Evolutionary conservation across 805 yeast species (phyloP).

Genomic region (Danielia oregonensis): DNA sequence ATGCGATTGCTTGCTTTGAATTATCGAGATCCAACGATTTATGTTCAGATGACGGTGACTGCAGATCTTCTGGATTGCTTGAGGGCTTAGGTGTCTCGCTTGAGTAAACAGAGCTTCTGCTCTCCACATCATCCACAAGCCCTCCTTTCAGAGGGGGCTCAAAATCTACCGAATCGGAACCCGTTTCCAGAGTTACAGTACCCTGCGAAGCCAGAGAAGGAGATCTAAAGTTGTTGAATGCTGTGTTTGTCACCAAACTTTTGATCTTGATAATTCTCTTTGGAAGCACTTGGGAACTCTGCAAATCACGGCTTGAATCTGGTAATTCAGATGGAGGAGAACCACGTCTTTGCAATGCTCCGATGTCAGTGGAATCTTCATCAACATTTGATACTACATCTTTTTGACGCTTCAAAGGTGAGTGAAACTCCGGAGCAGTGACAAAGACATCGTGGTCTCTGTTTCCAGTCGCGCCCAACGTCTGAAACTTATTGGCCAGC

Average conservation of each 20-base stretch:
- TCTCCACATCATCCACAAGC: slow-evolving; percentile 1
- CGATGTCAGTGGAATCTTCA: neutral
- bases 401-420: slow-evolving; percentile 1
- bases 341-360: too few relatives aligned
- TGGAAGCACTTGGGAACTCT: slow-evolving; percentile 1
- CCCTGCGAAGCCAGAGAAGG: slow-evolving; percentile 6
- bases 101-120: slow-evolving; percentile 5
- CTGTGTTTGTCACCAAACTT: slow-evolving; percentile 33
- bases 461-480: neutral
- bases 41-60: slow-evolving; percentile 1
- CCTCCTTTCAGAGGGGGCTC: neutral
- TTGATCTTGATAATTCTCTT: slow-evolving; percentile 6
- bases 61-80: slow-evolving; percentile 3
- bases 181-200: neutral
- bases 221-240: slow-evolving; percentile 31
- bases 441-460: neutral
- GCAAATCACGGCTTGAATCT: neutral
- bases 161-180: neutral
- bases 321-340: too few relatives aligned
- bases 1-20: too few relatives aligned
- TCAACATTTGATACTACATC: neutral
- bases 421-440: slow-evolving; percentile 2
- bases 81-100: slow-evolving; percentile 2
- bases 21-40: too few relatives aligned
- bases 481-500: neutral